Evolutionary conservation across 768 basidiomycete genomes (phyloP).

Genomic region (Wakefieldia striispora): DNA sequence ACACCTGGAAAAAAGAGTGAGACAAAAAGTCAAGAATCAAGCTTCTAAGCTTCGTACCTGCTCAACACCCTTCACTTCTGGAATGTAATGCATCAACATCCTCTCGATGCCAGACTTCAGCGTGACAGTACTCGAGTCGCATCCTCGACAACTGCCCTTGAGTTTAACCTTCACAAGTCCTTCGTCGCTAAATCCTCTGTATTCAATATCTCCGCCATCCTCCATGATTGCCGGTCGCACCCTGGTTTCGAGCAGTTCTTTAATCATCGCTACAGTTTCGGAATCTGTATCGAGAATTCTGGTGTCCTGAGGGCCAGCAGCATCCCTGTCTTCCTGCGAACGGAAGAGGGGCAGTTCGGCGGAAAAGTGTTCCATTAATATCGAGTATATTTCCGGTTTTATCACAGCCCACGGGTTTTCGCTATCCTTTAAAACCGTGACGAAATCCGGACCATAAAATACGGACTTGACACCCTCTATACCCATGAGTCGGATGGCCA

Average conservation of each 20-base stretch:
- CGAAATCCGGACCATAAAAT: conserved; percentile 98
- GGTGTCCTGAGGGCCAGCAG: conserved; percentile 90
- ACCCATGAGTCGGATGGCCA: conserved; percentile 94
- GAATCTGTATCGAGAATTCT: conserved; percentile 91
- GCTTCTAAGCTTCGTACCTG: conserved; percentile 48
- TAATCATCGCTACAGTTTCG: conserved; percentile 98
- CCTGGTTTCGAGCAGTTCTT: conserved; percentile 92
- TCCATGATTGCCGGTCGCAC: conserved; percentile 98
- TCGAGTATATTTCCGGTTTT: conserved; percentile 96
- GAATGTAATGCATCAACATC: conserved; percentile 99
- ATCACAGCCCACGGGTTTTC: conserved; percentile 85
- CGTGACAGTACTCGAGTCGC: conserved; percentile 90
- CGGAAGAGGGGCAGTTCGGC: conserved; percentile 86
- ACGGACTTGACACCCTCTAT: conserved; percentile 86
- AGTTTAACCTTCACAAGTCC: conserved; percentile 85
- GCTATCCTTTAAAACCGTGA: conserved; percentile 89
- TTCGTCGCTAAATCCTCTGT: conserved; percentile 82
- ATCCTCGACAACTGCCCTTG: conserved; percentile 97
- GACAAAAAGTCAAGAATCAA: background rate
- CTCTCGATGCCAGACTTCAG: conserved; percentile 96
- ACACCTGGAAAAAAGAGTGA: conserved; percentile 49
- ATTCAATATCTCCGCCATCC: conserved; percentile 98
- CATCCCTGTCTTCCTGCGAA: conserved; percentile 73
- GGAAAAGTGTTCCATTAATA: conserved; percentile 97
- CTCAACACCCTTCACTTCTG: conserved; percentile 89